Percentiles rank a stretch among this genome's conserved stretches.
Evolutionary conservation across 2,329 filamentous ascomycete species (phyloP).

Genomic region (Ophiostoma himal-ulmi): DNA sequence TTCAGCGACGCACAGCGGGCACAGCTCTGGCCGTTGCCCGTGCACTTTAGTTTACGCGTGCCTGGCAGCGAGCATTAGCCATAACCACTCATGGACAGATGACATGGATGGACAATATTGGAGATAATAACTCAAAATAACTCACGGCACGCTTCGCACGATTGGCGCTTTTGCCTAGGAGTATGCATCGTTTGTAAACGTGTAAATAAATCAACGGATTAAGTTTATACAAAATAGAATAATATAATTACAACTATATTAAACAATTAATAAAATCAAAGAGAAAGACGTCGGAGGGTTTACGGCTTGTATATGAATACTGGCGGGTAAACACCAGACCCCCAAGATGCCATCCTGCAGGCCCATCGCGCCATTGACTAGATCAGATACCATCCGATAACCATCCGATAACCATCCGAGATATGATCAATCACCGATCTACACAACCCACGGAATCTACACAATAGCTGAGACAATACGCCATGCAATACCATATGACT

Average conservation of each 20-base stretch:
- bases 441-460: not conserved
- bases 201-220: not conserved
- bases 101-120: not conserved
- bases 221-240: not conserved
- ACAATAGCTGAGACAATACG: not conserved
- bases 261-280: not conserved
- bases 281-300: not conserved
- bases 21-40: conserved; percentile 14
- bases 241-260: not conserved
- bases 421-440: not conserved
- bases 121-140: not conserved
- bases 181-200: conserved; percentile 14
- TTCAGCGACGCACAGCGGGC: conserved; percentile 13
- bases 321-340: not conserved
- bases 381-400: conserved; percentile 7
- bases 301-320: not conserved
- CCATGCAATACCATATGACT: not conserved
- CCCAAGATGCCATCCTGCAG: conserved; percentile 13
- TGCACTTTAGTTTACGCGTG: conserved; percentile 20
- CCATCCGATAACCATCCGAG: conserved; percentile 16
- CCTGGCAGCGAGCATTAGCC: conserved; percentile 13
- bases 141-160: conserved; percentile 22
- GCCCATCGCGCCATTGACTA: conserved; percentile 12
- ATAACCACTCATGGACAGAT: not conserved
- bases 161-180: conserved; percentile 21